phyloP scores from a whole-genome alignment of 371 early-diverging fungal species.

The Mucor saturninus region DNA sequence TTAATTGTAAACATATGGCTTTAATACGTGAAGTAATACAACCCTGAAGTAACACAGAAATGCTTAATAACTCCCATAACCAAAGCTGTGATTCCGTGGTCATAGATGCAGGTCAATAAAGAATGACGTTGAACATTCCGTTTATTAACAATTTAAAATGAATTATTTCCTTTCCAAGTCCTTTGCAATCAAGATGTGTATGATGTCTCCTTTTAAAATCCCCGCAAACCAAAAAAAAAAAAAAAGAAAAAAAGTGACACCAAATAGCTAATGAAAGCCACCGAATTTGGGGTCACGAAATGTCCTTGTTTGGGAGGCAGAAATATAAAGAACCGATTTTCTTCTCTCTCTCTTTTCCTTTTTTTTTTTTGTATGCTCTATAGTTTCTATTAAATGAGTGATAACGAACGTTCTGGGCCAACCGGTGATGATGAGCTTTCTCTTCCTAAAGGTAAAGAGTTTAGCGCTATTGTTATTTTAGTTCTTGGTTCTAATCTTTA shows the following conservation, averaged over 20 bases:
- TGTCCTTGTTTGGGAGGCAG: not conserved
- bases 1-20: too few species aligned
- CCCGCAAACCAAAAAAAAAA: not conserved
- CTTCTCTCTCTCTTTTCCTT: not conserved
- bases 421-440: conserved; percentile 83
- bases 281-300: conserved; percentile 6
- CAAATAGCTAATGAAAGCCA: conserved; percentile 4
- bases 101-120: too few species aligned
- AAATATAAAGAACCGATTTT: not conserved
- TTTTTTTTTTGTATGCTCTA: not conserved
- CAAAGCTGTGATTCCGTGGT: too few species aligned
- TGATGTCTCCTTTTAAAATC: not conserved
- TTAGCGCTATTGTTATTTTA: too few species aligned
- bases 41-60: too few species aligned
- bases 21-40: too few species aligned
- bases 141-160: too few species aligned
- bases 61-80: too few species aligned
- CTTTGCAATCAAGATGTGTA: not conserved
- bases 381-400: conserved; percentile 63
- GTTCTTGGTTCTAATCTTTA: not conserved
- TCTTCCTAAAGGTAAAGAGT: conserved; percentile 76
- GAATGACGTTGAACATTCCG: too few species aligned
- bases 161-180: too few species aligned
- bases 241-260: conserved; percentile 7
- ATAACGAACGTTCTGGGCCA: conserved; percentile 68